These are phyloP conservation scores for Trifolium pratense DNA, from an alignment of 306 rosid species.

Conservation along the genomic window DNA sequence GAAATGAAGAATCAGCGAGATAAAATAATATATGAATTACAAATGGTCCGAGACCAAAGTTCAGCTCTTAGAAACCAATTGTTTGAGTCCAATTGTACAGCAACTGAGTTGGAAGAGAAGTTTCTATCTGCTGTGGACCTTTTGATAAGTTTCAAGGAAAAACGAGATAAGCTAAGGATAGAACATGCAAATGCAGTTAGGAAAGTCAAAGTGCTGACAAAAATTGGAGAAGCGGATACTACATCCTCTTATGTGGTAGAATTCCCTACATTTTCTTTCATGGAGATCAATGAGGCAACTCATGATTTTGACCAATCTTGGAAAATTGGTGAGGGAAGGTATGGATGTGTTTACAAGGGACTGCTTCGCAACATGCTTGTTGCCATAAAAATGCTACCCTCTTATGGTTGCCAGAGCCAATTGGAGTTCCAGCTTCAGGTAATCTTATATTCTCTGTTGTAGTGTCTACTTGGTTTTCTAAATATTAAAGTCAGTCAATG, in stretches of 20 bases:
- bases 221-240: slow-evolving; percentile 47
- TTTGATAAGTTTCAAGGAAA: slow-evolving; percentile 78
- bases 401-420: slow-evolving; percentile 77
- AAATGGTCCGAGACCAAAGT: slow-evolving; percentile 56
- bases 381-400: slow-evolving; percentile 93
- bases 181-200: slow-evolving; percentile 62
- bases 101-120: slow-evolving; percentile 80
- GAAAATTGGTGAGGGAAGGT: slow-evolving; percentile 91
- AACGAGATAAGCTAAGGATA: slow-evolving; percentile 64
- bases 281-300: slow-evolving; percentile 88
- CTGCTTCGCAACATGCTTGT: slow-evolving; percentile 76
- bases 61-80: slow-evolving; percentile 53
- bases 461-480: slow-evolving; percentile 8
- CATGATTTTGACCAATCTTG: slow-evolving; percentile 81
- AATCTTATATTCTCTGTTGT: slow-evolving; percentile 38
- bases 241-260: slow-evolving; percentile 49
- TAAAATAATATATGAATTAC: slow-evolving; percentile 53
- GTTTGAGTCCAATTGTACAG: slow-evolving; percentile 52
- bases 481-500: slow-evolving; percentile 24
- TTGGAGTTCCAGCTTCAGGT: slow-evolving; percentile 74
- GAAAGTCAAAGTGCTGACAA: slow-evolving; percentile 59
- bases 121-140: slow-evolving; percentile 75
- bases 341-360: slow-evolving; percentile 88
- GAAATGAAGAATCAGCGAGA: slow-evolving; percentile 52
- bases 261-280: slow-evolving; percentile 79